A percentile compares a stretch with the other conserved stretches of the same genome.
These are phyloP conservation scores for Artemisia tridentata DNA, from an alignment of 129 eudicot species.

Conservation along the genomic window DNA sequence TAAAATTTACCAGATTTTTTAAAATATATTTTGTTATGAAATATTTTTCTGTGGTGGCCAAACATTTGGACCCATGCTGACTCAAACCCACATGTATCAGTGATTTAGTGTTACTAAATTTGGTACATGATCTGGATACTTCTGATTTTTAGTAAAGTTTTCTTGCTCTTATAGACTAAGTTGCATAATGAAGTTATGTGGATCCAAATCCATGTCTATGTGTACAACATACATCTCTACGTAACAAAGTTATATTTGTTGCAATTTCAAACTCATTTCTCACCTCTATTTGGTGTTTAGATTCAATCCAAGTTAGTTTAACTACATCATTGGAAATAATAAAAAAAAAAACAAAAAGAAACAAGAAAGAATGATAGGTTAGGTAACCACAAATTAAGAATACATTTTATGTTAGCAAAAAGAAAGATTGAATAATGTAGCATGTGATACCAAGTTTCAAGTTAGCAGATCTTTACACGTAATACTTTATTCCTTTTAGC, in stretches of 20 bases:
- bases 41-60: conserved; percentile 1
- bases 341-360: not conserved
- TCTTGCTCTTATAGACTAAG: conserved; percentile 32
- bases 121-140: conserved; percentile 28
- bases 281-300: conserved; percentile 33
- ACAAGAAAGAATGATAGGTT: conserved; percentile 21
- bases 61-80: conserved; percentile 45
- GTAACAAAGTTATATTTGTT: conserved; percentile 24
- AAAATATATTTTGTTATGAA: not conserved
- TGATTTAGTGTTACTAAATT: conserved; percentile 30
- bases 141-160: conserved; percentile 25
- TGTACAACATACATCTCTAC: conserved; percentile 31
- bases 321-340: conserved; percentile 17
- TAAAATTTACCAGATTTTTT: not conserved
- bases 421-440: conserved; percentile 34
- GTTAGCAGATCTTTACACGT: conserved; percentile 52
- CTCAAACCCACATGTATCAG: conserved; percentile 69
- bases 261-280: conserved; percentile 30
- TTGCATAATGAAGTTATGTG: conserved; percentile 22
- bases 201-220: conserved; percentile 32
- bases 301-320: conserved; percentile 22
- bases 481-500: conserved; percentile 46
- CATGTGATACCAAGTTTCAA: conserved; percentile 63
- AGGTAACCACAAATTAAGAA: conserved; percentile 35
- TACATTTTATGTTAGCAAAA: conserved; percentile 2